phyloP scores from a whole-genome alignment of 208 protist genomes.

The Crithidia mellificae region DNA sequence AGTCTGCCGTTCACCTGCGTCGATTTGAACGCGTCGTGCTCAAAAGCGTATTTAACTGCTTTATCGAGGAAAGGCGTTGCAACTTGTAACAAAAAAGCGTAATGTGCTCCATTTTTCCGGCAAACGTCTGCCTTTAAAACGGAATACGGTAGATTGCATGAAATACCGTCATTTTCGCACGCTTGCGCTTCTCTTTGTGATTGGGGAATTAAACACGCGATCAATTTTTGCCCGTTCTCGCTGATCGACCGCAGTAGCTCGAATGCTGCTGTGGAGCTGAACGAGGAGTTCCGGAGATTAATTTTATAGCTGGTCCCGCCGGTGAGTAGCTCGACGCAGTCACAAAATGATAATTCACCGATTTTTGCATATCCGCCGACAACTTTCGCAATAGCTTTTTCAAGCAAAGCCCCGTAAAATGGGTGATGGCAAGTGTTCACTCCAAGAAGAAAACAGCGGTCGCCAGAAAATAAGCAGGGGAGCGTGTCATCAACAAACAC shows the following conservation, averaged over 20 bases:
- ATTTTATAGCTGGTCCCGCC: conserved; percentile 59
- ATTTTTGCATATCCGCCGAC: conserved; percentile 60
- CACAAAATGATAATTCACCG: conserved; percentile 44
- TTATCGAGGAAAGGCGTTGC: conserved; percentile 13
- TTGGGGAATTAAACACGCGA: conserved; percentile 16
- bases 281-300: conserved; percentile 24
- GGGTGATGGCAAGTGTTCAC: conserved; percentile 40
- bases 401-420: conserved; percentile 64
- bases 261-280: conserved; percentile 14
- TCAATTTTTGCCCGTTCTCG: conserved; percentile 22
- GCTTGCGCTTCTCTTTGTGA: conserved; percentile 19
- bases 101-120: conserved; percentile 26
- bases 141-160: conserved; percentile 21
- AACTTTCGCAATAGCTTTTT: conserved; percentile 76
- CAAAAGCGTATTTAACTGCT: conserved; percentile 9
- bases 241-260: conserved; percentile 20
- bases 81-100: conserved; percentile 30
- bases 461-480: conserved; percentile 33
- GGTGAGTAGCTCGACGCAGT: conserved; percentile 56
- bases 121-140: conserved; percentile 31
- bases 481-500: conserved; percentile 67
- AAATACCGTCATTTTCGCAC: conserved; percentile 24
- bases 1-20: conserved; percentile 23
- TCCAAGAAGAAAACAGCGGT: conserved; percentile 29
- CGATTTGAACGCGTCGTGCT: conserved; percentile 17